phyloP scores from a whole-genome alignment of 495 filamentous ascomycete species.

The Aspergillus sparsus region DNA sequence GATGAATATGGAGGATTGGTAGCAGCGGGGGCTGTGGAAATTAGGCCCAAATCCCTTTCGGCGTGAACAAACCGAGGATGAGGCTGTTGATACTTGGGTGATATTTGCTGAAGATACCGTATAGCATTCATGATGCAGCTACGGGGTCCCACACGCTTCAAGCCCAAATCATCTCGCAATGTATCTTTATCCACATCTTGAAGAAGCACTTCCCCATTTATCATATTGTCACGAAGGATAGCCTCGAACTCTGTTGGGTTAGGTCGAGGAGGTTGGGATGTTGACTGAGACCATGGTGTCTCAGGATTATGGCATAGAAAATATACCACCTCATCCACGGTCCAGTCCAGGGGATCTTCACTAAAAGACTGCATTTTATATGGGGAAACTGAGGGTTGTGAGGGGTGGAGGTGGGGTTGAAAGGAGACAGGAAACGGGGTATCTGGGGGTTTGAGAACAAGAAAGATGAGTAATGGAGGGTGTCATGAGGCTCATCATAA shows the following conservation, averaged over 20 bases:
- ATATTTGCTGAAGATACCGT: constrained; percentile 43
- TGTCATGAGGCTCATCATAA: no score
- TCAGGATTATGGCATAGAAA: constrained; percentile 59
- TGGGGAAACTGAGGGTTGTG: background rate
- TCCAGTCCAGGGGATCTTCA: constrained; percentile 68
- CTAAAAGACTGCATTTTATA: constrained; percentile 18
- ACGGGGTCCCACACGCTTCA: constrained; percentile 50
- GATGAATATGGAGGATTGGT: background rate
- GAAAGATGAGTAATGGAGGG: background rate
- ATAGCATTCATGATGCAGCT: constrained; percentile 49
- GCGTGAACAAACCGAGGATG: background rate
- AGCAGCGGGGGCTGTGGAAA: background rate
- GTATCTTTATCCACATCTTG: constrained; percentile 43
- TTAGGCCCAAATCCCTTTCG: background rate
- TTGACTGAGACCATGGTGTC: constrained; percentile 43
- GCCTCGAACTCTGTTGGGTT: constrained; percentile 52
- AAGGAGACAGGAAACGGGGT: constrained; percentile 8
- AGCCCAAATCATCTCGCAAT: constrained; percentile 52
- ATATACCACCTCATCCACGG: constrained; percentile 61
- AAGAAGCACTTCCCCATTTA: constrained; percentile 65
- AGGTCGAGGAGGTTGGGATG: constrained; percentile 43
- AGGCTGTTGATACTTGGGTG: constrained; percentile 40
- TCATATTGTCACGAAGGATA: constrained; percentile 55
- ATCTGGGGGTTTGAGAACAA: background rate
- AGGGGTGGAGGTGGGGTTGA: background rate